Base-by-base conservation (phyloP, 2,329 filamentous ascomycete species). In the Phialemonium atrogriseum region DNA sequence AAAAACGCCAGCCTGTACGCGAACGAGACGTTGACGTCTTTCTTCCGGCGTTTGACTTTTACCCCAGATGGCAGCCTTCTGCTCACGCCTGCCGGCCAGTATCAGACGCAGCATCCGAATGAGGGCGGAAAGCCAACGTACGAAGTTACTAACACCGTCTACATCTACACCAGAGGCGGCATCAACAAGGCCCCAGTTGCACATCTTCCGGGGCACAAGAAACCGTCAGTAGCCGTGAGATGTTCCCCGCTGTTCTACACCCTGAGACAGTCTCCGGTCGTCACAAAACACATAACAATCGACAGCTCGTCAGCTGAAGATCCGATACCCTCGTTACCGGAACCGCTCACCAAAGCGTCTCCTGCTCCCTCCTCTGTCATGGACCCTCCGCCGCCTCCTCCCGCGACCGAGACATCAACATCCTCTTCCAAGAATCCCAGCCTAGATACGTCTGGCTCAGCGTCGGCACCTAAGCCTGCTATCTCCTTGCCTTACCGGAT, bases 101-200 rank as follows among this genome's bases (percentile, higher is more conserved):
- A 91, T 59, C 93, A 94, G 53, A 83, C 81, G 3, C 75, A 86
- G 30, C 76, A 85, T 43, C 74, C 77, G 28, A 43, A 53, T 2
- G 64, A 79, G 14, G 73, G 73, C 29, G 83, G 87, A 2, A 94
- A 88, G 55, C 70, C 77, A 1, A 72, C 72, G 1, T 89, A 91
- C 45, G 89, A 98, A 44, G 73, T 95, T 31, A 87, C 84, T 47
- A 98, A 98, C 52, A 98, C 91, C 0, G 93, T 98, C 14, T 98
- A 98, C 58, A 91, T 98, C 33, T 98, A 98, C 57, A 95, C 89
- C 0, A 73, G 91, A 46, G 91, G 88, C 18, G 91, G 91, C 15
- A 86, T 98, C 50, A 96, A 95, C 61, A 95, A 93, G 54, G 87
- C 91, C 2, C 91, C 91, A 3, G 83, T 96, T 35, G 87, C 89